A percentile compares a stretch with the other conserved stretches of the same genome.
phyloP scores from a whole-genome alignment of 2,329 filamentous ascomycete genomes.

The Sphaerulina musiva region DNA sequence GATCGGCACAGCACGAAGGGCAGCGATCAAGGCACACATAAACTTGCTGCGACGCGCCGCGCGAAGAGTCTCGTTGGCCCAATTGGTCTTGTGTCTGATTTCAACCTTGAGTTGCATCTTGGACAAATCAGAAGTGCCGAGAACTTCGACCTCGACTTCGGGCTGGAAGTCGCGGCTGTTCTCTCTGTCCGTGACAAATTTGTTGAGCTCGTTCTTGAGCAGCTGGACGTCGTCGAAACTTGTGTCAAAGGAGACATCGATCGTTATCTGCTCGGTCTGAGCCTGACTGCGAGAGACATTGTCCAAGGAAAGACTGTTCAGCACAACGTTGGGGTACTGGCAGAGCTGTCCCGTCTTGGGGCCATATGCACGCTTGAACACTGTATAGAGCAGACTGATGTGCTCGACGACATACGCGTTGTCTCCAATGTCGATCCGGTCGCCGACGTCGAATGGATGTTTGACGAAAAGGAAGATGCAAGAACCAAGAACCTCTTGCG shows the following conservation, averaged over 20 bases:
- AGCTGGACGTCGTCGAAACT: slow-evolving; percentile 83
- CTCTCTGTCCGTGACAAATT: slow-evolving; percentile 74
- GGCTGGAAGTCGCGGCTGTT: slow-evolving; percentile 88
- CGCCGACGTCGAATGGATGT: slow-evolving; percentile 93
- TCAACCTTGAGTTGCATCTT: slow-evolving; percentile 77
- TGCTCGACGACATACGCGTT: slow-evolving; percentile 77
- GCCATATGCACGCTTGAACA: slow-evolving; percentile 77
- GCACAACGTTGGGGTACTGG: slow-evolving; percentile 81
- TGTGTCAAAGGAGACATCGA: slow-evolving; percentile 81
- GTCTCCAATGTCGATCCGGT: slow-evolving; percentile 72
- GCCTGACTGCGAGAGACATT: slow-evolving; percentile 86
- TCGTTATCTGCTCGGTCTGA: slow-evolving; percentile 77
- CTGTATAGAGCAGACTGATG: slow-evolving; percentile 87
- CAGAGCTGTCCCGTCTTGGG: slow-evolving; percentile 59
- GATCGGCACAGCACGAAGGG: slow-evolving; percentile 81
- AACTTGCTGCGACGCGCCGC: slow-evolving; percentile 84
- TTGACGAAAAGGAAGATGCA: slow-evolving; percentile 99
- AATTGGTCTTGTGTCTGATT: slow-evolving; percentile 73
- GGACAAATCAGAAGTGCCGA: slow-evolving; percentile 74
- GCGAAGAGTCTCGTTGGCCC: slow-evolving; percentile 67
- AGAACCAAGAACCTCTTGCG: slow-evolving; percentile 92
- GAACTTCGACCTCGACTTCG: slow-evolving; percentile 71
- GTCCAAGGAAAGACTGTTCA: slow-evolving; percentile 92
- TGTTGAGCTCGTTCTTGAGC: slow-evolving; percentile 74
- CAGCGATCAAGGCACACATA: slow-evolving; percentile 84